Conservation (phyloP, 2,329 filamentous ascomycete species). For the Keithomyces neogunnii region DNA sequence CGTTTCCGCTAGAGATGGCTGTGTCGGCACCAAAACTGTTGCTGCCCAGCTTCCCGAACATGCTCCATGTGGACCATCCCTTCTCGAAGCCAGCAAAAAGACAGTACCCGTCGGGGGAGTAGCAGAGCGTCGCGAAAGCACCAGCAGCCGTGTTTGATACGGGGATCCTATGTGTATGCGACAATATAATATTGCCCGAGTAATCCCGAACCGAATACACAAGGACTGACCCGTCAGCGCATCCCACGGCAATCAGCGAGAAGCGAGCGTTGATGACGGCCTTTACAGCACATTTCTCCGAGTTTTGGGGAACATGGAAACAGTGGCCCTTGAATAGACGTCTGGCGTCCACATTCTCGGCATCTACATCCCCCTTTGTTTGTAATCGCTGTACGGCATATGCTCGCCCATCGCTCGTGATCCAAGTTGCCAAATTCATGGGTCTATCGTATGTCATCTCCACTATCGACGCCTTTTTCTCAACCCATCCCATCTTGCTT, state of each 20-base stretch:
- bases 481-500: conserved; percentile 77
- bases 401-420: conserved; percentile 76
- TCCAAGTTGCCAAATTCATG: conserved; percentile 93
- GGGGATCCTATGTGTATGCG: conserved; percentile 66
- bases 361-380: conserved; percentile 25
- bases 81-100: conserved; percentile 87
- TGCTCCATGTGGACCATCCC: conserved; percentile 95
- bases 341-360: conserved; percentile 42
- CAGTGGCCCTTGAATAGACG: conserved; percentile 83
- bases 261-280: conserved; percentile 91
- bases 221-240: conserved; percentile 66
- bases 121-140: conserved; percentile 63
- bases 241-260: conserved; percentile 83
- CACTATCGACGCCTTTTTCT: conserved; percentile 64
- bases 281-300: conserved; percentile 55
- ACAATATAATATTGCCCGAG: conserved; percentile 80
- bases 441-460: conserved; percentile 93
- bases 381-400: conserved; percentile 79
- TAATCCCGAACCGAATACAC: conserved; percentile 96
- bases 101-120: conserved; percentile 94
- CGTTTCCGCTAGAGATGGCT: conserved; percentile 54
- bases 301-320: conserved; percentile 66
- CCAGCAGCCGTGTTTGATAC: conserved; percentile 63
- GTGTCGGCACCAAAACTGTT: conserved; percentile 72
- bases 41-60: conserved; percentile 84